Percentiles rank a stretch among this genome's conserved stretches.
Evolutionary conservation across 2,329 filamentous ascomycete genomes (phyloP).

Genomic region (Beauveria medogensis): DNA sequence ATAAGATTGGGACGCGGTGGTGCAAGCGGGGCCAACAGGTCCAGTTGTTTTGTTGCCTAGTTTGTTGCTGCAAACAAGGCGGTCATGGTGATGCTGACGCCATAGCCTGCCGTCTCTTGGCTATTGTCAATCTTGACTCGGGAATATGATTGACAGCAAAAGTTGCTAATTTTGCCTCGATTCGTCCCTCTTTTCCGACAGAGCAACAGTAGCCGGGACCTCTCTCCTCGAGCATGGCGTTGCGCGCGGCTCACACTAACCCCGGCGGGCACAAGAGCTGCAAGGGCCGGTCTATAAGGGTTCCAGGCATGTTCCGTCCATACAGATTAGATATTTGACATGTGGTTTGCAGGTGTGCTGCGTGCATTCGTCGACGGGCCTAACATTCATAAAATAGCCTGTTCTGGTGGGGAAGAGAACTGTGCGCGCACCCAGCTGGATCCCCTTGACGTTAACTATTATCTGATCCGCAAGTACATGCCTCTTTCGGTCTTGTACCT

Average conservation of each 20-base stretch:
- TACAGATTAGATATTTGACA: not conserved
- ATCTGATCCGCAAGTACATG: conserved; percentile 8
- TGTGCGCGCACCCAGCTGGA: not conserved
- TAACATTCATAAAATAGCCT: not conserved
- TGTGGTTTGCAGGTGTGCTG: not conserved
- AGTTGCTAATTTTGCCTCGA: not conserved
- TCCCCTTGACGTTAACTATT: not conserved
- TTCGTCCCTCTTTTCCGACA: not conserved
- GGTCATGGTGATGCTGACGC: not conserved
- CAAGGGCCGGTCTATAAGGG: too few species aligned
- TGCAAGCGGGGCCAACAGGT: not conserved
- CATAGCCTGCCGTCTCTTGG: not conserved
- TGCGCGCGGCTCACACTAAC: not conserved
- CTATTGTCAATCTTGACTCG: too few species aligned
- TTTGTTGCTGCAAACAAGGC: not conserved
- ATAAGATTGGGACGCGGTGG: not conserved
- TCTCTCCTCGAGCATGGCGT: not conserved
- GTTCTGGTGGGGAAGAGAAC: not conserved
- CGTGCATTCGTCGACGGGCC: not conserved
- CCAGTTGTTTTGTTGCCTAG: not conserved
- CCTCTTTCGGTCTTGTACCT: conserved; percentile 5
- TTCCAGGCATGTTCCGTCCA: not conserved
- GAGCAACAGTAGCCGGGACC: not conserved
- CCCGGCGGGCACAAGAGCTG: not conserved
- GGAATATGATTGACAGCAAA: too few species aligned